Conservation (phyloP, 805 yeast genomes). For the Tetrapisispora taiwanensis region DNA sequence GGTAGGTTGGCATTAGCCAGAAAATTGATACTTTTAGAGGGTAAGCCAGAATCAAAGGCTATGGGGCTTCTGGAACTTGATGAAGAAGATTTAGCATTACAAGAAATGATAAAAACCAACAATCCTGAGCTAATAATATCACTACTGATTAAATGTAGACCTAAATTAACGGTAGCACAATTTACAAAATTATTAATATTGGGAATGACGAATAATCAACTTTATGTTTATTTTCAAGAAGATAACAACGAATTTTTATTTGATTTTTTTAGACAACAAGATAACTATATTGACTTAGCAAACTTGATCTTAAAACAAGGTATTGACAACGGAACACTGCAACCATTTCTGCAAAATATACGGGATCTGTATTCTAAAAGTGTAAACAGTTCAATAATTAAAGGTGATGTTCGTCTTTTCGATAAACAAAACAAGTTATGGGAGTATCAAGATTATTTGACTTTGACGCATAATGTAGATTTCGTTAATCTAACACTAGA, state of each 20-base stretch:
- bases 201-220: conserved; percentile 30
- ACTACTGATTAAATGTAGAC: conserved; percentile 38
- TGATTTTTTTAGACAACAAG: conserved; percentile 58
- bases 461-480: conserved; percentile 32
- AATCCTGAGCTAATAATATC: conserved; percentile 47
- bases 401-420: conserved; percentile 7
- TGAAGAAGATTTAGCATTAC: conserved; percentile 57
- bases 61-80: conserved; percentile 59
- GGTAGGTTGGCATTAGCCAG: conserved; percentile 67
- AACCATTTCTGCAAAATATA: conserved; percentile 28
- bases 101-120: conserved; percentile 52
- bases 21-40: conserved; percentile 58
- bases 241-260: conserved; percentile 33
- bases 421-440: conserved; percentile 32
- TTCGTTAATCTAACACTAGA: conserved; percentile 37
- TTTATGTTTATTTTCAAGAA: conserved; percentile 28
- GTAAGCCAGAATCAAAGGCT: conserved; percentile 44
- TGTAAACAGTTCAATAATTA: conserved; percentile 8
- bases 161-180: conserved; percentile 50
- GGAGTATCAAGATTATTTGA: conserved; percentile 36
- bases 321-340: conserved; percentile 26
- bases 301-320: conserved; percentile 31
- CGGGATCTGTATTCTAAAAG: conserved; percentile 22
- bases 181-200: conserved; percentile 52
- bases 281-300: conserved; percentile 40